A percentile compares a stretch with the other conserved stretches of the same genome.
Conservation (phyloP, 305 asterid species). For the Fraxinus velutina region DNA sequence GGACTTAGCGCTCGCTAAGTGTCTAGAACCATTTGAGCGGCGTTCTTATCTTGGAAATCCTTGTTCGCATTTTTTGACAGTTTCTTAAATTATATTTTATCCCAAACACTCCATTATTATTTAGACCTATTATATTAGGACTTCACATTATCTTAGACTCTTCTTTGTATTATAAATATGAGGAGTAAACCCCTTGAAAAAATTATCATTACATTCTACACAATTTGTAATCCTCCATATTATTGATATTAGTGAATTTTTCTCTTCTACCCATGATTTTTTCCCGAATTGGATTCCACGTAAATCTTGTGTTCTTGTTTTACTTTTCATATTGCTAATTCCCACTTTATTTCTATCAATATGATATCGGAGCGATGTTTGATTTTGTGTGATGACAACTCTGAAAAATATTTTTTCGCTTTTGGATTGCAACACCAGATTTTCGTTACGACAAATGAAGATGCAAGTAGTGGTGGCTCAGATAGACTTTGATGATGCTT, state of each 20-base stretch:
- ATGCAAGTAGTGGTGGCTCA: not conserved
- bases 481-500: not conserved
- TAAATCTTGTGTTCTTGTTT: too few species aligned
- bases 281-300: not conserved
- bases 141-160: not conserved
- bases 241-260: too few species aligned
- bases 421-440: not conserved
- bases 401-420: not conserved
- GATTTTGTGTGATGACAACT: not conserved
- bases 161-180: not conserved
- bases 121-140: too few species aligned
- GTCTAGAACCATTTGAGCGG: not conserved
- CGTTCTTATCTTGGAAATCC: not conserved
- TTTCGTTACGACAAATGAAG: not conserved
- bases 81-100: not conserved
- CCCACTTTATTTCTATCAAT: not conserved
- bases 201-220: not conserved
- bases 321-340: not conserved
- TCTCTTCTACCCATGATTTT: not conserved
- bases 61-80: not conserved
- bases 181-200: not conserved
- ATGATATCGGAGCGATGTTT: not conserved
- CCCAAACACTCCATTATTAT: not conserved
- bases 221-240: not conserved
- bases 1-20: not conserved